These are phyloP conservation scores for Xylaria nigripes DNA, from an alignment of 495 filamentous ascomycete genomes.

Conservation along the genomic window DNA sequence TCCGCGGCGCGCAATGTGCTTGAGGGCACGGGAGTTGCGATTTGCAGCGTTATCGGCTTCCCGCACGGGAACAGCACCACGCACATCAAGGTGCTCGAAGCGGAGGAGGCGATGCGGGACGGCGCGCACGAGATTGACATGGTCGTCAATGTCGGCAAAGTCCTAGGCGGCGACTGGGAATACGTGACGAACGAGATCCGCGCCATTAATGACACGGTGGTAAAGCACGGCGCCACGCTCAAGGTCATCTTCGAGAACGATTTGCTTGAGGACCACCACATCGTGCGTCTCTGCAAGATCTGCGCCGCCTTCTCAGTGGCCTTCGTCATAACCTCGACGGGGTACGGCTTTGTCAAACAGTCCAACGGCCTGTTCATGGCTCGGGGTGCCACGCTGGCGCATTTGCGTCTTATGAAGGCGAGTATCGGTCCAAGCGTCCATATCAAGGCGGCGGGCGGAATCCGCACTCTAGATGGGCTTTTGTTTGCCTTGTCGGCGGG, in stretches of 20 bases:
- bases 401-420: slow-evolving; percentile 48
- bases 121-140: slow-evolving; percentile 51
- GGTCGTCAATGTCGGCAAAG: slow-evolving; percentile 54
- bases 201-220: slow-evolving; percentile 40
- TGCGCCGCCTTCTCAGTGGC: slow-evolving; percentile 41
- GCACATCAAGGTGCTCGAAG: slow-evolving; percentile 45
- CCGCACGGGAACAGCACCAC: slow-evolving; percentile 51
- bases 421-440: slow-evolving; percentile 36
- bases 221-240: slow-evolving; percentile 33
- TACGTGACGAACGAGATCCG: slow-evolving; percentile 46
- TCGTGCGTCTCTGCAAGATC: slow-evolving; percentile 43
- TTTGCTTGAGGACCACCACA: slow-evolving; percentile 38
- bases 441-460: slow-evolving; percentile 51
- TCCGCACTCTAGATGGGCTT: slow-evolving; percentile 41
- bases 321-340: slow-evolving; percentile 52
- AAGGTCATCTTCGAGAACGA: slow-evolving; percentile 57
- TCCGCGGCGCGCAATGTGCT: slow-evolving; percentile 40
- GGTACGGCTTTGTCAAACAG: slow-evolving; percentile 51
- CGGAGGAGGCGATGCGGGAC: slow-evolving; percentile 35
- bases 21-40: slow-evolving; percentile 36
- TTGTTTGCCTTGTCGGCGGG: slow-evolving; percentile 33
- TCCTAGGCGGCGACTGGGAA: slow-evolving; percentile 46
- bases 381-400: slow-evolving; percentile 38
- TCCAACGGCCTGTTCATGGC: slow-evolving; percentile 43
- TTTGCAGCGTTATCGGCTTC: slow-evolving; percentile 53